Conservation (phyloP, 805 yeast genomes). For the Starmerella khaoyaiensis region DNA sequence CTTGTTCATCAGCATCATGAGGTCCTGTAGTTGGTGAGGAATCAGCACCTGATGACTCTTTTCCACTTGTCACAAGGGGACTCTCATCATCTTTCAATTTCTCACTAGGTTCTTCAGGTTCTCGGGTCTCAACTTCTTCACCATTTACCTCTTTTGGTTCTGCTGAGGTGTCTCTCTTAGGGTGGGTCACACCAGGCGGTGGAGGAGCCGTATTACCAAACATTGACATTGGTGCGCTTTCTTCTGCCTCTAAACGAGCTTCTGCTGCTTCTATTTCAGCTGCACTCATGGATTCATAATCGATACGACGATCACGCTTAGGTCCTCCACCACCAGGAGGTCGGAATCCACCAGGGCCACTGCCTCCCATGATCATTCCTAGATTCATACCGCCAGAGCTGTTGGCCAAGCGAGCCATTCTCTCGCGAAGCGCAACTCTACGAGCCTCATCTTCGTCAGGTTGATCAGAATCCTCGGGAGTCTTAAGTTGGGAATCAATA, state of each 20-base stretch:
- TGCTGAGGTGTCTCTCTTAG: neutral
- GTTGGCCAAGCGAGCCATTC: constrained; percentile 94
- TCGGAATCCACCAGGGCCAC: constrained; percentile 2
- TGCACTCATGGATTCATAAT: constrained; percentile 16
- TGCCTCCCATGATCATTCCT: constrained; percentile 22
- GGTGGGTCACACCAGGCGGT: neutral
- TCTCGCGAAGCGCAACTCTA: constrained; percentile 64
- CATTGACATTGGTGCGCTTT: constrained; percentile 15
- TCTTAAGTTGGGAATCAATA: too few relatives aligned
- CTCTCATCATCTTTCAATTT: neutral
- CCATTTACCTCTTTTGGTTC: neutral
- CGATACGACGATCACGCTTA: constrained; percentile 13
- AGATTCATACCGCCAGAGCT: constrained; percentile 70
- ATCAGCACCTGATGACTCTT: too few relatives aligned
- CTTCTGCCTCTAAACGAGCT: constrained; percentile 19
- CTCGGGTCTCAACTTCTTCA: neutral
- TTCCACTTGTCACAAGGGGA: too few relatives aligned
- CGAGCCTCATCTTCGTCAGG: constrained; percentile 38
- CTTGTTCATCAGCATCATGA: too few relatives aligned
- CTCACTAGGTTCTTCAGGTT: neutral
- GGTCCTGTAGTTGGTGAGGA: too few relatives aligned
- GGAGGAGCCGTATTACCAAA: constrained; percentile 11
- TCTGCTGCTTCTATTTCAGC: constrained; percentile 20
- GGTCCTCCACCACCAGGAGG: constrained; percentile 6
- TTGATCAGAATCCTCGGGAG: constrained; percentile 9